A percentile compares a stretch with the other conserved stretches of the same genome.
Evolutionary conservation across 345 rosid species (phyloP).

Genomic region (Moricandia moricandioides): DNA sequence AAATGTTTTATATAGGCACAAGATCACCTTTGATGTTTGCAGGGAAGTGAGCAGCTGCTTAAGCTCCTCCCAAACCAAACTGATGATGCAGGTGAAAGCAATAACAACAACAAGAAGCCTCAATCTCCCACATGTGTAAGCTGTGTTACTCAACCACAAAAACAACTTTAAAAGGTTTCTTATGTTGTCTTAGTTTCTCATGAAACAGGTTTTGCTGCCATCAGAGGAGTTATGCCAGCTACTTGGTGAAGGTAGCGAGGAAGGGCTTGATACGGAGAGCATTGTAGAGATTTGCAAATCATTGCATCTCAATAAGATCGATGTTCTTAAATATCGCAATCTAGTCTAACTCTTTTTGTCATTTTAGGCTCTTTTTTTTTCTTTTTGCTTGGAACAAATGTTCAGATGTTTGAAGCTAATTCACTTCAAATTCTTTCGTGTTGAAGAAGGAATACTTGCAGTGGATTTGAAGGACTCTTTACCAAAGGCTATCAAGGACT

Average conservation of each 20-base stretch:
- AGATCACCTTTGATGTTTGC: slow-evolving; percentile 5
- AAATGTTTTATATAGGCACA: neutral
- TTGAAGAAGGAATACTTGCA: neutral
- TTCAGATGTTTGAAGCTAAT: slow-evolving; percentile 6
- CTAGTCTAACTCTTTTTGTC: slow-evolving; percentile 22
- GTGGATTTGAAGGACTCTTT: too few species aligned
- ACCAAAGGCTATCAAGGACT: too few species aligned
- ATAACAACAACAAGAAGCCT: slow-evolving; percentile 19
- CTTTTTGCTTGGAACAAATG: neutral
- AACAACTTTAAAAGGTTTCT: slow-evolving; percentile 11
- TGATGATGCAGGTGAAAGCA: slow-evolving; percentile 21
- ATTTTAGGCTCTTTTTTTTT: slow-evolving; percentile 9
- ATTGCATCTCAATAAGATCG: slow-evolving; percentile 49
- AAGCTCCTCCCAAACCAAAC: slow-evolving; percentile 53
- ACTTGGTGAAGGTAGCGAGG: slow-evolving; percentile 35
- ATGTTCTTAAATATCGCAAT: slow-evolving; percentile 60
- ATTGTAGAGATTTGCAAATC: slow-evolving; percentile 57
- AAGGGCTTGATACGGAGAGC: slow-evolving; percentile 46
- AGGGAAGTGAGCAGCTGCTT: slow-evolving; percentile 97
- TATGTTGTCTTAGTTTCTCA: neutral
- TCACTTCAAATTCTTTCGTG: slow-evolving; percentile 18
- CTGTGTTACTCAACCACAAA: neutral
- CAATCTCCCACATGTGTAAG: slow-evolving; percentile 48
- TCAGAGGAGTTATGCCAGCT: slow-evolving; percentile 60
- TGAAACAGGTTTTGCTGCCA: slow-evolving; percentile 61